Evolutionary conservation across 108 stramenopile species (phyloP).

Genomic region (Cafeteria roenbergensis): DNA sequence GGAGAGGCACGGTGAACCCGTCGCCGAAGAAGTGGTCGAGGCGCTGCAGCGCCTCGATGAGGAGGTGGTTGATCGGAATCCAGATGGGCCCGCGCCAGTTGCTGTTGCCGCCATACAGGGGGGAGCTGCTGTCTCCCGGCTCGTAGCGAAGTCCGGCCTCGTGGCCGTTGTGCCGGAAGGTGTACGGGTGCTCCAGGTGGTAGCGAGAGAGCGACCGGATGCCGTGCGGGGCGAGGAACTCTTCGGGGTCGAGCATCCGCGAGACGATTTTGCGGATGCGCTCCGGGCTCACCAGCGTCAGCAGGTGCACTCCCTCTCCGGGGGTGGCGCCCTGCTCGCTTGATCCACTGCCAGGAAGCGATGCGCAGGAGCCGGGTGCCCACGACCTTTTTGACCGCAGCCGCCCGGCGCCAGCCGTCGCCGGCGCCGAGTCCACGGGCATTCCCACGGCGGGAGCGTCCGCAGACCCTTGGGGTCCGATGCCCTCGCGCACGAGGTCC

Average conservation of each 20-base stretch:
- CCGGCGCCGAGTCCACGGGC: no score
- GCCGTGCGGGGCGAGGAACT: background rate
- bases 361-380: no score
- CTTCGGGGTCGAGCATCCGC: background rate
- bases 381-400: no score
- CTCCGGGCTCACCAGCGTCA: background rate
- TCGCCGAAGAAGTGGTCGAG: background rate
- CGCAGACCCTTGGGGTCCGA: no score
- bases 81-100: constrained; percentile 1
- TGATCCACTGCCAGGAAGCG: no score
- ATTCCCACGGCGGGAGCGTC: no score
- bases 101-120: background rate
- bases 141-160: background rate
- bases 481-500: no score
- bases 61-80: background rate
- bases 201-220: background rate
- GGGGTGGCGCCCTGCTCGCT: no score
- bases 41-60: background rate
- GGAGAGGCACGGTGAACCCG: background rate
- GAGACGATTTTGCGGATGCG: background rate
- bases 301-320: background rate
- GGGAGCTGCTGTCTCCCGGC: background rate
- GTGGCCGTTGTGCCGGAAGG: background rate
- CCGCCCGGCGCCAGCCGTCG: no score
- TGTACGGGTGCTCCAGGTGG: background rate